Evolutionary conservation across 2,329 filamentous ascomycete species (phyloP).

Genomic region (Fusarium coicis): DNA sequence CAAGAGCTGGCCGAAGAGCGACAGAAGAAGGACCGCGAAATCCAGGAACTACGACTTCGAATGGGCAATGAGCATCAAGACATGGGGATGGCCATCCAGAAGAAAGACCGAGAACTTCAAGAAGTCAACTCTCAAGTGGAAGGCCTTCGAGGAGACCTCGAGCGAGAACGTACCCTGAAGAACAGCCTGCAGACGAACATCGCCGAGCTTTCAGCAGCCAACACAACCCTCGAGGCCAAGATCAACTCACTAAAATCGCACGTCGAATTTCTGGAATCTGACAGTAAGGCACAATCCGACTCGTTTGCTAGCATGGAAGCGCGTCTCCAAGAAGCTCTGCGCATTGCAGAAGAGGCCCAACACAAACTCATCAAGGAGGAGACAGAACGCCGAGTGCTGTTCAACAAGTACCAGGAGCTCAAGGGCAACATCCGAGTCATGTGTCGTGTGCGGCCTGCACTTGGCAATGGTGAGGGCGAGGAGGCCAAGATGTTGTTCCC

Average conservation of each 20-base stretch:
- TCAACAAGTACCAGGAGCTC: conserved; percentile 97
- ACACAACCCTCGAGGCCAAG: conserved; percentile 76
- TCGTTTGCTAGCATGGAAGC: conserved; percentile 85
- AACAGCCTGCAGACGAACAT: conserved; percentile 62
- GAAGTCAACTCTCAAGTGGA: conserved; percentile 59
- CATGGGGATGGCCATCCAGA: conserved; percentile 58
- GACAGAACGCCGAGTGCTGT: conserved; percentile 87
- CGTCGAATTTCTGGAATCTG: conserved; percentile 89
- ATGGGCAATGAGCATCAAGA: conserved; percentile 64
- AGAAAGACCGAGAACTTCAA: conserved; percentile 66
- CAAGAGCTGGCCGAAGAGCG: conserved; percentile 74
- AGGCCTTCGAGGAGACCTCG: conserved; percentile 60
- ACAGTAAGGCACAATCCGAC: conserved; percentile 88
- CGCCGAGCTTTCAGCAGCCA: conserved; percentile 68
- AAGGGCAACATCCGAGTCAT: conserved; percentile 99
- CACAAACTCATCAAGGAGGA: conserved; percentile 92
- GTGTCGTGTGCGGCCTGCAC: conserved; percentile 87
- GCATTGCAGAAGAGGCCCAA: conserved; percentile 74
- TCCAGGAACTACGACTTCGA: conserved; percentile 70
- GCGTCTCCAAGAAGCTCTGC: conserved; percentile 80
- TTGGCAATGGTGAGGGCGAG: conserved; percentile 68
- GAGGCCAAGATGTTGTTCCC: conserved; percentile 83
- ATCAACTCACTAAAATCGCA: conserved; percentile 82
- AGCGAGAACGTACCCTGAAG: conserved; percentile 73
- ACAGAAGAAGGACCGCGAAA: conserved; percentile 66